Percentiles rank a stretch among this genome's conserved stretches.
phyloP scores from a whole-genome alignment of 2,329 filamentous ascomycete genomes.

The Botrytis paeoniae region DNA sequence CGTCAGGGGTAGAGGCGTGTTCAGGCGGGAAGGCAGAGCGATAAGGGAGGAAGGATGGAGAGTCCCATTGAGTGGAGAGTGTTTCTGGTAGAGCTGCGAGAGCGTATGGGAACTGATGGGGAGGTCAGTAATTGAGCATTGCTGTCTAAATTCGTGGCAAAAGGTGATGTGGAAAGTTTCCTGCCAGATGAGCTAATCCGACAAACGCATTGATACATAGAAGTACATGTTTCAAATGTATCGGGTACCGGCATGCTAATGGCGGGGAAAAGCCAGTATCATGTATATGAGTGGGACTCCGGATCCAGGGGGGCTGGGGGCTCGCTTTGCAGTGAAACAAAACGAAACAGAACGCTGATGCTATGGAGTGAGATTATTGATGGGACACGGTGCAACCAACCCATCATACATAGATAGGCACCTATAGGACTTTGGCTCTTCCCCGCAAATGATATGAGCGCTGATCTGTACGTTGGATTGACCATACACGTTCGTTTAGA shows the following conservation, averaged over 20 bases:
- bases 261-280: constrained; percentile 11
- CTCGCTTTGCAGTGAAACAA: background rate
- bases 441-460: constrained; percentile 15
- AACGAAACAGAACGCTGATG: background rate
- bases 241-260: constrained; percentile 12
- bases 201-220: background rate
- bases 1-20: constrained; percentile 54
- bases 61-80: constrained; percentile 65
- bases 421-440: background rate
- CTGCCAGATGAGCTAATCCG: constrained; percentile 2
- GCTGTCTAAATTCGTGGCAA: background rate
- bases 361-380: background rate
- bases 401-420: constrained; percentile 13
- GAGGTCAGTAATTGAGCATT: constrained; percentile 20
- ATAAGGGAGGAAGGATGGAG: constrained; percentile 61
- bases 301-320: background rate
- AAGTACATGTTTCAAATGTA: constrained; percentile 6
- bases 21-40: constrained; percentile 68
- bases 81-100: constrained; percentile 62
- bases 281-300: constrained; percentile 1
- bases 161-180: background rate
- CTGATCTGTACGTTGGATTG: constrained; percentile 13
- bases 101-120: constrained; percentile 71
- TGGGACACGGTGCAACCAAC: background rate
- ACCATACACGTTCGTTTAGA: background rate